Conservation (phyloP, 108 stramenopile genomes). For the Skeletonema potamos region DNA sequence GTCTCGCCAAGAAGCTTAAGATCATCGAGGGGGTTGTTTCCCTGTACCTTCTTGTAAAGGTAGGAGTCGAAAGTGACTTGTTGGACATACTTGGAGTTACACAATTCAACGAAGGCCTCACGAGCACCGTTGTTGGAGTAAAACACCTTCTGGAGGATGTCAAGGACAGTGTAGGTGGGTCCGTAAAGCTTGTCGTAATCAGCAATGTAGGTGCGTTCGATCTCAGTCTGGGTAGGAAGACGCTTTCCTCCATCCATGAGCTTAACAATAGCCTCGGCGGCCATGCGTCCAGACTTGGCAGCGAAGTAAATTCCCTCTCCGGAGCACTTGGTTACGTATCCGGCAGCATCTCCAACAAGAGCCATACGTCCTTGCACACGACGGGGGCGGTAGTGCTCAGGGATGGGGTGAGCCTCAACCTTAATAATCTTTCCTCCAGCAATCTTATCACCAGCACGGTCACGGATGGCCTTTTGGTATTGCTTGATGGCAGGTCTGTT, state of each 20-base stretch:
- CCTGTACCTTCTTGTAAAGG: slow-evolving; percentile 97
- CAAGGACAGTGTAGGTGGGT: slow-evolving; percentile 96
- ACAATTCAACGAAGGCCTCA: slow-evolving; percentile 97
- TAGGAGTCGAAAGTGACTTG: slow-evolving; percentile 98
- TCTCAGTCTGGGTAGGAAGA: slow-evolving; percentile 91
- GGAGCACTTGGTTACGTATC: slow-evolving; percentile 98
- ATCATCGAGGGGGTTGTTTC: slow-evolving; percentile 97
- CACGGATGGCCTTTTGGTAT: slow-evolving; percentile 98
- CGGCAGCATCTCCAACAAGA: slow-evolving; percentile 97
- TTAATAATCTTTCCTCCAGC: slow-evolving; percentile 98
- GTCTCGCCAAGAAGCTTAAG: slow-evolving; percentile 96
- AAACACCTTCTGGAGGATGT: slow-evolving; percentile 97
- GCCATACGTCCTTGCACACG: slow-evolving; percentile 93
- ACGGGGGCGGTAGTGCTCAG: slow-evolving; percentile 97
- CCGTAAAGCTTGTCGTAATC: slow-evolving; percentile 93
- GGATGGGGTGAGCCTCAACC: slow-evolving; percentile 99
- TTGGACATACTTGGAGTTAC: slow-evolving; percentile 97
- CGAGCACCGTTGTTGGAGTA: slow-evolving; percentile 97
- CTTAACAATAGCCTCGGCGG: slow-evolving; percentile 91
- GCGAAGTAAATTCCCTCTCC: slow-evolving; percentile 99
- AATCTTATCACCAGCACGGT: slow-evolving; percentile 97
- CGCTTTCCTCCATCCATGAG: slow-evolving; percentile 86
- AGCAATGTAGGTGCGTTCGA: slow-evolving; percentile 91
- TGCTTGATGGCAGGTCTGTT: slow-evolving; percentile 99
- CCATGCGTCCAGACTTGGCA: slow-evolving; percentile 98